Percentiles rank a stretch among this genome's conserved stretches.
Conservation (phyloP, 129 eudicot genomes). For the Lactuca saligna region DNA sequence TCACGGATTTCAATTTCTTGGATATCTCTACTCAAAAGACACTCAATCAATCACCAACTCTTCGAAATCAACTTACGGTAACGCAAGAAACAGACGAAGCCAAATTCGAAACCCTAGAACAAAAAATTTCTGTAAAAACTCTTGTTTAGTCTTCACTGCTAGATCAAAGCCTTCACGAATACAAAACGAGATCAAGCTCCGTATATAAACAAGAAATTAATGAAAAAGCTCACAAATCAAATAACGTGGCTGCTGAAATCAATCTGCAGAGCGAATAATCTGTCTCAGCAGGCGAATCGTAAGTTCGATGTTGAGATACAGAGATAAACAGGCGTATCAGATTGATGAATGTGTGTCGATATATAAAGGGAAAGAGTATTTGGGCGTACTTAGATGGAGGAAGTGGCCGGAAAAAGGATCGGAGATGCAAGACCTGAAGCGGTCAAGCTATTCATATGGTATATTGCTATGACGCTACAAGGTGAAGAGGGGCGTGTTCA, state of each 20-base stretch:
- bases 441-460: slow-evolving; percentile 1
- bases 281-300: slow-evolving; percentile 17
- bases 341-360: slow-evolving; percentile 13
- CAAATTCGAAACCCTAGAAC: slow-evolving; percentile 38
- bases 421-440: slow-evolving; percentile 24
- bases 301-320: slow-evolving; percentile 11
- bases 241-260: slow-evolving; percentile 11
- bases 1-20: neutral
- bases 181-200: neutral
- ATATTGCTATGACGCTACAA: neutral
- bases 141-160: neutral
- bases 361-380: neutral
- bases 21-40: neutral
- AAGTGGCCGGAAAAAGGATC: slow-evolving; percentile 29
- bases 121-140: slow-evolving; percentile 12
- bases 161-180: slow-evolving; percentile 18
- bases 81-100: neutral
- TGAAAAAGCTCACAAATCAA: slow-evolving; percentile 7
- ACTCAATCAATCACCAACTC: slow-evolving; percentile 1
- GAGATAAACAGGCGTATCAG: neutral
- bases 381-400: neutral
- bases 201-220: neutral
- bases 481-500: slow-evolving; percentile 3
- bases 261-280: slow-evolving; percentile 9
- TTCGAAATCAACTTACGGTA: neutral